Evolutionary conservation across 129 eudicot genomes (phyloP).

Genomic region (Dittrichia graveolens): DNA sequence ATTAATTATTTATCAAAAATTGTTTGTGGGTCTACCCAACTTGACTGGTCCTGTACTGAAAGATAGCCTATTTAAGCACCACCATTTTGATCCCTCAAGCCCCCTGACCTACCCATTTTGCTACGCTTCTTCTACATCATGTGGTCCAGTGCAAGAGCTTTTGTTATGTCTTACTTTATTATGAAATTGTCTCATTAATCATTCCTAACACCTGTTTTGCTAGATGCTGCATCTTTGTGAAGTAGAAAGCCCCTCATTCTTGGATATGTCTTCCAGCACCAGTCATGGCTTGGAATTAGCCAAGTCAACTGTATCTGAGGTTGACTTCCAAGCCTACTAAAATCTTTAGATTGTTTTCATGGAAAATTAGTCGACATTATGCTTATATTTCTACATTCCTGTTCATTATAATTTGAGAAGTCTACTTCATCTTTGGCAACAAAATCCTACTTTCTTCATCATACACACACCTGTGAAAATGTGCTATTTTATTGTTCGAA

Average conservation of each 20-base stretch:
- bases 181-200: constrained; percentile 4
- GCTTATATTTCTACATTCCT: background rate
- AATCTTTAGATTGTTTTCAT: background rate
- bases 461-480: too few species aligned
- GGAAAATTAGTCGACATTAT: background rate
- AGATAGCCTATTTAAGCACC: too few species aligned
- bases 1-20: too few species aligned
- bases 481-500: too few species aligned
- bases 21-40: too few species aligned
- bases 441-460: too few species aligned
- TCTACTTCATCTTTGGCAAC: too few species aligned
- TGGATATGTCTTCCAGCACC: constrained; percentile 69
- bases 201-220: constrained; percentile 29
- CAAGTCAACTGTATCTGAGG: constrained; percentile 69
- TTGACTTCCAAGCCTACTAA: constrained; percentile 25
- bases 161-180: constrained; percentile 5
- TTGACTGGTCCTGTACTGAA: too few species aligned
- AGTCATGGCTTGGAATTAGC: constrained; percentile 63
- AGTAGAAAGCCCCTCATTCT: constrained; percentile 63
- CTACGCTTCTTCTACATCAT: too few species aligned
- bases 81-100: too few species aligned
- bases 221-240: constrained; percentile 81
- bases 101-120: too few species aligned
- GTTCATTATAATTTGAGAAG: too few species aligned
- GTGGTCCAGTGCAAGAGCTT: background rate